These are phyloP conservation scores for Thalassiosira sp. DNA, from an alignment of 352 stramenopile species.

Conservation along the genomic window DNA sequence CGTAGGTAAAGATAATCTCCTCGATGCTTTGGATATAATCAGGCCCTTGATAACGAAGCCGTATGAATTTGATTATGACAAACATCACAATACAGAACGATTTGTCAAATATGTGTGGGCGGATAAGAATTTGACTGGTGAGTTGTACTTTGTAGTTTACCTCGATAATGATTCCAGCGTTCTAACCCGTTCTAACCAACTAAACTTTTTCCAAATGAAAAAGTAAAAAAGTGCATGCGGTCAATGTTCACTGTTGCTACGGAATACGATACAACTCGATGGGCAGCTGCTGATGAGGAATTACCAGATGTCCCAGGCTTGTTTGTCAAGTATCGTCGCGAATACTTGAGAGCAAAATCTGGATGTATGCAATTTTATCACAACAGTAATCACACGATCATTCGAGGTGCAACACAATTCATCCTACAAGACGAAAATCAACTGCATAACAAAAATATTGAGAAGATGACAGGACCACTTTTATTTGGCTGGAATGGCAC, in stretches of 20 bases:
- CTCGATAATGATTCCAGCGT: too few relatives aligned
- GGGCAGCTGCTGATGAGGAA: constrained; percentile 4
- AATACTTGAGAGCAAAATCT: constrained; percentile 23
- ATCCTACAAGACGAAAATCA: background rate
- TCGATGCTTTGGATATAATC: constrained; percentile 28
- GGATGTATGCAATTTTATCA: background rate
- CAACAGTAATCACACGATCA: background rate
- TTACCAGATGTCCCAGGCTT: constrained; percentile 27
- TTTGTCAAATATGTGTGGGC: constrained; percentile 19
- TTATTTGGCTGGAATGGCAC: background rate
- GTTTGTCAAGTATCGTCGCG: constrained; percentile 36
- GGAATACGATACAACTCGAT: constrained; percentile 37
- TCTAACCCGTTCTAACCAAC: too few relatives aligned
- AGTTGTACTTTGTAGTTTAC: too few relatives aligned
- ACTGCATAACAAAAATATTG: background rate
- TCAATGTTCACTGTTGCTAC: constrained; percentile 59
- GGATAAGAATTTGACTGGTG: constrained; percentile 3
- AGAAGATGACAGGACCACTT: background rate
- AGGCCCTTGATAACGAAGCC: constrained; percentile 2
- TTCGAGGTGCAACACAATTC: background rate
- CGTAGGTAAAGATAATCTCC: background rate
- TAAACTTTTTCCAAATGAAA: too few relatives aligned
- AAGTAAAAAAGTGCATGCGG: constrained; percentile 23
- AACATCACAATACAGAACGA: constrained; percentile 18
- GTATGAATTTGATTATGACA: constrained; percentile 1